Evolutionary conservation across 306 rosid species (phyloP).

Genomic region (Quercus aquifolioides): DNA sequence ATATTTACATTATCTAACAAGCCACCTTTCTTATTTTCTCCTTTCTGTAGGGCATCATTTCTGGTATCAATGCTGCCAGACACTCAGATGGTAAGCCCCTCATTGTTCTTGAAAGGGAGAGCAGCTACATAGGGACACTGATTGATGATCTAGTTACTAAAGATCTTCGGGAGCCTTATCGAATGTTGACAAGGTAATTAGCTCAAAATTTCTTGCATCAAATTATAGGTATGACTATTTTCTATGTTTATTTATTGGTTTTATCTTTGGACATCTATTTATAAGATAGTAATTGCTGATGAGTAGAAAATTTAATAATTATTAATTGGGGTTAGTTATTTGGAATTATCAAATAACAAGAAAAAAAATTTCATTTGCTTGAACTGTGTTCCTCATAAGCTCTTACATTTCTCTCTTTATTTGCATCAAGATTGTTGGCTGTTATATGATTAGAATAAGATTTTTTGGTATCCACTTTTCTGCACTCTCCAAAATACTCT

Average conservation of each 20-base stretch:
- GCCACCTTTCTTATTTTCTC: slow-evolving; percentile 10
- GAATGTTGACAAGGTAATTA: slow-evolving; percentile 55
- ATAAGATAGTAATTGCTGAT: not conserved
- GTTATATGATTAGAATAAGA: too few species aligned
- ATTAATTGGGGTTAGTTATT: not conserved
- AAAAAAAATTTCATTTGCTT: not conserved
- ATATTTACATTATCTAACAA: slow-evolving; percentile 10
- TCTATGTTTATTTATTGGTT: not conserved
- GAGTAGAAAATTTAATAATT: not conserved
- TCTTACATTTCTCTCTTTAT: not conserved
- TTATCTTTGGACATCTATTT: not conserved
- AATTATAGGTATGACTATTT: not conserved
- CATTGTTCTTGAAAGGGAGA: slow-evolving; percentile 92
- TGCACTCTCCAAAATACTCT: too few species aligned
- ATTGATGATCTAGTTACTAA: slow-evolving; percentile 73
- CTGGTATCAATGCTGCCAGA: slow-evolving; percentile 95
- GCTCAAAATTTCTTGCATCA: slow-evolving; percentile 7
- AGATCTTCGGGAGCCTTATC: slow-evolving; percentile 69
- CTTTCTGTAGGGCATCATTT: slow-evolving; percentile 65
- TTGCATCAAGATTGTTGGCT: not conserved
- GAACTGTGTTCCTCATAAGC: not conserved
- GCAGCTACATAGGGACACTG: slow-evolving; percentile 86
- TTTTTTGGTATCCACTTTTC: too few species aligned
- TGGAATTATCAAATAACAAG: not conserved
- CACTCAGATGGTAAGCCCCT: slow-evolving; percentile 79